Conservation (phyloP, 768 basidiomycete species). For the Russula sp. region DNA sequence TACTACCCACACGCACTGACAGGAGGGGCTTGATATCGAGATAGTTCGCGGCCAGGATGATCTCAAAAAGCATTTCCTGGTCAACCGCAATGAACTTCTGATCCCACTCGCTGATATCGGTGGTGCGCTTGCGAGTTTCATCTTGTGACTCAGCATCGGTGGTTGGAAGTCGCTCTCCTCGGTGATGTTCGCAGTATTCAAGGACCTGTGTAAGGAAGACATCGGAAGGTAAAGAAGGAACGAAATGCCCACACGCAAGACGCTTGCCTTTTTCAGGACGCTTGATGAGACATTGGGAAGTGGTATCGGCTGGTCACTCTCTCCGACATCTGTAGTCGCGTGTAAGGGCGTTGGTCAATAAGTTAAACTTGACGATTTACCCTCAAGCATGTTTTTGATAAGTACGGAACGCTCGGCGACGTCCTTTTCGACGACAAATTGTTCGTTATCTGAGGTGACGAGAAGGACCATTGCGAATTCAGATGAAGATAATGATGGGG, state of each 20-base stretch:
- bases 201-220: conserved; percentile 57
- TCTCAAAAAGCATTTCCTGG: conserved; percentile 99
- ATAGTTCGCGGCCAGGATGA: conserved; percentile 99
- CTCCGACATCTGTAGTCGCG: conserved; percentile 69
- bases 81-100: conserved; percentile 98
- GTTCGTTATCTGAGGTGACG: conserved; percentile 92
- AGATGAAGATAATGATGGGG: conserved; percentile 14
- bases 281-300: conserved; percentile 90
- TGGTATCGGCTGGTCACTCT: conserved; percentile 90
- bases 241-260: not conserved
- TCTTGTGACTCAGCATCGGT: conserved; percentile 78
- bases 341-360: conserved; percentile 7
- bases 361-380: conserved; percentile 33
- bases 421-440: conserved; percentile 87
- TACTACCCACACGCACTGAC: conserved; percentile 34
- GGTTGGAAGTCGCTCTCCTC: conserved; percentile 90
- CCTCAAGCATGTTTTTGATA: conserved; percentile 99
- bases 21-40: conserved; percentile 98
- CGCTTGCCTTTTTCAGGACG: conserved; percentile 80
- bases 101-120: conserved; percentile 99
- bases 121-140: conserved; percentile 95
- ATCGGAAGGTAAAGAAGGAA: not conserved
- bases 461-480: conserved; percentile 65
- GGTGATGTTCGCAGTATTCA: conserved; percentile 99
- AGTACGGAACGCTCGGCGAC: conserved; percentile 93